Evolutionary conservation across 2,329 filamentous ascomycete species (phyloP).

Genomic region (Curvularia sp.): DNA sequence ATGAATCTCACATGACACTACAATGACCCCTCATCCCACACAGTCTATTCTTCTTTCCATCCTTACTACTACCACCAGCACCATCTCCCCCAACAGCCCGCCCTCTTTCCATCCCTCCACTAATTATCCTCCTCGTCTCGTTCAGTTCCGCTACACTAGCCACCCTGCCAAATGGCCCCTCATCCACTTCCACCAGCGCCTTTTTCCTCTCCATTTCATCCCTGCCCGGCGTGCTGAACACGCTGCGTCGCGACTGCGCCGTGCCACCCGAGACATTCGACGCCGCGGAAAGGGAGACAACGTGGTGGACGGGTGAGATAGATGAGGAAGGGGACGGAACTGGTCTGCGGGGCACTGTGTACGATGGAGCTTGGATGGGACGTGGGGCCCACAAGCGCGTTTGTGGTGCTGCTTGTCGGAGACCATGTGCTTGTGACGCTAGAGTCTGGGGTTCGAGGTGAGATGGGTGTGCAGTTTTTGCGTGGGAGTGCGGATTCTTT

Average conservation of each 20-base stretch:
- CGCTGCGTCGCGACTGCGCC: slow-evolving; percentile 13
- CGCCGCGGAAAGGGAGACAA: slow-evolving; percentile 8
- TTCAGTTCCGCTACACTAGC: slow-evolving; percentile 28
- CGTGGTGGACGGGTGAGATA: background rate
- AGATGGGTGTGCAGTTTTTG: background rate
- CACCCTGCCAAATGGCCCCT: slow-evolving; percentile 33
- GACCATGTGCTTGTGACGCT: background rate
- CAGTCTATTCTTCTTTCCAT: background rate
- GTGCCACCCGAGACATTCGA: slow-evolving; percentile 14
- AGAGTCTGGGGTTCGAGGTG: background rate
- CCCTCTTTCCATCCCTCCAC: slow-evolving; percentile 3
- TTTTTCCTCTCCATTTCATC: slow-evolving; percentile 46
- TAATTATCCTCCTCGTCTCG: slow-evolving; percentile 24
- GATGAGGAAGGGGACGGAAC: background rate
- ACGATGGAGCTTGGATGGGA: too few species aligned
- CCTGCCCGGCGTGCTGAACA: slow-evolving; percentile 40
- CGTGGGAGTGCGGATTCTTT: background rate
- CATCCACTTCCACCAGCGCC: slow-evolving; percentile 29
- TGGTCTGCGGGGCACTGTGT: background rate
- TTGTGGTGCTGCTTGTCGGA: background rate
- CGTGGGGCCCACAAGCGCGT: too few species aligned
- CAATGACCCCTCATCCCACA: slow-evolving; percentile 17
- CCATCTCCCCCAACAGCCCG: background rate
- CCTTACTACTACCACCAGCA: slow-evolving; percentile 3
- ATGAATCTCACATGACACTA: slow-evolving; percentile 9